phyloP scores from a whole-genome alignment of 805 yeast genomes.

The Starmerella potacharoeniae region DNA sequence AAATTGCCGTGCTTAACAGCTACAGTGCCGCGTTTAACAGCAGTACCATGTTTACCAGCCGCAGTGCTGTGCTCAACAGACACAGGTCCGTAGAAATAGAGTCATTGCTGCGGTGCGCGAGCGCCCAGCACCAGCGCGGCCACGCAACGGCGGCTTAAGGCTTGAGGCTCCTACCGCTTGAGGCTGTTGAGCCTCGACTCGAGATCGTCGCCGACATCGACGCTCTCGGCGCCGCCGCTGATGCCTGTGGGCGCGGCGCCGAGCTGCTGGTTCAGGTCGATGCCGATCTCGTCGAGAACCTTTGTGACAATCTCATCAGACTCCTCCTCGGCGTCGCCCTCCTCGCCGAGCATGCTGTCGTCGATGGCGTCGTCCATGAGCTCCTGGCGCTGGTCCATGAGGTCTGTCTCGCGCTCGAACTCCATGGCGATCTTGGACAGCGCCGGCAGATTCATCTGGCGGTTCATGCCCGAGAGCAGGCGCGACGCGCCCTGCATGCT shows the following conservation, averaged over 20 bases:
- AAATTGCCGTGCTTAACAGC: neutral
- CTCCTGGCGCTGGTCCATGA: conserved; percentile 98
- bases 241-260: conserved; percentile 42
- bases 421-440: conserved; percentile 85
- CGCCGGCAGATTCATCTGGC: conserved; percentile 82
- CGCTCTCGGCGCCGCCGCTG: conserved; percentile 25
- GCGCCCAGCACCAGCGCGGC: too few relatives aligned
- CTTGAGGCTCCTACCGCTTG: conserved; percentile 37
- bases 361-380: conserved; percentile 98
- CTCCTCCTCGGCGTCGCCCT: conserved; percentile 57
- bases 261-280: conserved; percentile 51
- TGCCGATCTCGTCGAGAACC: conserved; percentile 92
- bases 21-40: neutral
- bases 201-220: conserved; percentile 60
- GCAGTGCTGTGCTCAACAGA: too few relatives aligned
- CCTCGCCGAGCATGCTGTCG: conserved; percentile 87
- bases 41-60: too few relatives aligned
- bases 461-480: conserved; percentile 74
- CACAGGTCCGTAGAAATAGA: too few relatives aligned
- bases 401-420: conserved; percentile 83
- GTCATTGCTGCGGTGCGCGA: too few relatives aligned
- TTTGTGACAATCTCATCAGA: conserved; percentile 82
- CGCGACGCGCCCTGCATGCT: conserved; percentile 92
- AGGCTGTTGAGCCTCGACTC: conserved; percentile 81
- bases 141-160: too few relatives aligned